Evolutionary conservation across 306 rosid genomes (phyloP).

Genomic region (Luffa acutangula): DNA sequence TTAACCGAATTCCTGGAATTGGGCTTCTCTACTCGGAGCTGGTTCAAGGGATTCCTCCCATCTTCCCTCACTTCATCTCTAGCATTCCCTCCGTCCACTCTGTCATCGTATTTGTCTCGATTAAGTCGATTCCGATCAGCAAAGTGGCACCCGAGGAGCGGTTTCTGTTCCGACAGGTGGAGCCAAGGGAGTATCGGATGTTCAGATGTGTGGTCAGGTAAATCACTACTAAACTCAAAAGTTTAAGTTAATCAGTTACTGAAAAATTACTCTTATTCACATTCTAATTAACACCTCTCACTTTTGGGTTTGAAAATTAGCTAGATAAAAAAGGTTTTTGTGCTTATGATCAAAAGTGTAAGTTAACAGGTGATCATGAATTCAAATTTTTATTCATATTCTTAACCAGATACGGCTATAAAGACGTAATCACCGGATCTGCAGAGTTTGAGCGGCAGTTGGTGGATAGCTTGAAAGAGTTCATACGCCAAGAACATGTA

Average conservation of each 20-base stretch:
- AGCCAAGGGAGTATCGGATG: constrained; percentile 42
- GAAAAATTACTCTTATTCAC: too few species aligned
- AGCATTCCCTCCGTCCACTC: constrained; percentile 64
- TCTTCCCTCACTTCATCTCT: constrained; percentile 51
- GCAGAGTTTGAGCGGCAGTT: constrained; percentile 43
- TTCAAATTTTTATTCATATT: not conserved
- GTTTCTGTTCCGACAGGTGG: constrained; percentile 56
- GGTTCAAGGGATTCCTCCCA: constrained; percentile 80
- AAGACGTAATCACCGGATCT: constrained; percentile 32
- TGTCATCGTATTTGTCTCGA: constrained; percentile 50
- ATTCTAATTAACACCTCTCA: too few species aligned
- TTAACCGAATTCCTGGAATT: constrained; percentile 55
- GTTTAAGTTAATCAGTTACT: too few species aligned
- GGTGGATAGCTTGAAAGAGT: constrained; percentile 42
- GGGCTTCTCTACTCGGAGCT: constrained; percentile 65
- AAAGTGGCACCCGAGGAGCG: constrained; percentile 48
- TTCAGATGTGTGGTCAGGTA: constrained; percentile 72
- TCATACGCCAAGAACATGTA: constrained; percentile 27
- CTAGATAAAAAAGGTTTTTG: too few species aligned
- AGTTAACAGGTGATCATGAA: too few species aligned
- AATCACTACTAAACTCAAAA: not conserved
- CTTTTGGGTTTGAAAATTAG: too few species aligned
- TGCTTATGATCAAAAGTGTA: too few species aligned
- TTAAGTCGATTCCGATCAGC: constrained; percentile 57
- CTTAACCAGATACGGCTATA: constrained; percentile 49